phyloP scores from a whole-genome alignment of 106 monocot species.

The Chionographis japonica region DNA sequence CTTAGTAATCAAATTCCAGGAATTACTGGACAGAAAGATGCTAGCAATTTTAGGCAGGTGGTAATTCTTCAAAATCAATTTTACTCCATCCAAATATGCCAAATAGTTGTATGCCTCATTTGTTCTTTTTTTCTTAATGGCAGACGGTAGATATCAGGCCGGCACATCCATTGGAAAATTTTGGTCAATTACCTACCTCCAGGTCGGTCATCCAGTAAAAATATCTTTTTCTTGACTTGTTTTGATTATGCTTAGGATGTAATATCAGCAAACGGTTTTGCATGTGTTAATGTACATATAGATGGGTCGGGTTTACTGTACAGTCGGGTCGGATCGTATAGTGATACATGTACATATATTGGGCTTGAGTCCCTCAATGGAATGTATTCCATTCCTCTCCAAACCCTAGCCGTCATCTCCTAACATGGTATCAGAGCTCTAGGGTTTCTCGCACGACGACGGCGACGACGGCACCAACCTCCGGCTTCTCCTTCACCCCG shows the following conservation, averaged over 20 bases:
- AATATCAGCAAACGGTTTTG: too few relatives aligned
- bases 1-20: constrained; percentile 25
- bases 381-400: too few relatives aligned
- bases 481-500: too few relatives aligned
- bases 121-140: background rate
- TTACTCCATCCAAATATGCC: background rate
- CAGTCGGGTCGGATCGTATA: too few relatives aligned
- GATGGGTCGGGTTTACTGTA: too few relatives aligned
- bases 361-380: too few relatives aligned
- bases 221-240: background rate
- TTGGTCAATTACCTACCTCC: constrained; percentile 16
- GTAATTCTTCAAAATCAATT: background rate
- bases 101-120: background rate
- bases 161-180: constrained; percentile 15
- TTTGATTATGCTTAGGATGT: background rate
- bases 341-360: too few relatives aligned
- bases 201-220: constrained; percentile 14
- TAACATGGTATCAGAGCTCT: too few relatives aligned
- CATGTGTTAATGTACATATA: too few relatives aligned
- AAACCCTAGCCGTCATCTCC: too few relatives aligned
- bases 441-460: too few relatives aligned
- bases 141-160: constrained; percentile 24
- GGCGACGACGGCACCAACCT: too few relatives aligned
- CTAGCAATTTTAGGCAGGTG: constrained; percentile 31
- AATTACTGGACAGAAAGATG: constrained; percentile 9